phyloP scores from a whole-genome alignment of 108 stramenopile species.

The Seminavis robusta region DNA sequence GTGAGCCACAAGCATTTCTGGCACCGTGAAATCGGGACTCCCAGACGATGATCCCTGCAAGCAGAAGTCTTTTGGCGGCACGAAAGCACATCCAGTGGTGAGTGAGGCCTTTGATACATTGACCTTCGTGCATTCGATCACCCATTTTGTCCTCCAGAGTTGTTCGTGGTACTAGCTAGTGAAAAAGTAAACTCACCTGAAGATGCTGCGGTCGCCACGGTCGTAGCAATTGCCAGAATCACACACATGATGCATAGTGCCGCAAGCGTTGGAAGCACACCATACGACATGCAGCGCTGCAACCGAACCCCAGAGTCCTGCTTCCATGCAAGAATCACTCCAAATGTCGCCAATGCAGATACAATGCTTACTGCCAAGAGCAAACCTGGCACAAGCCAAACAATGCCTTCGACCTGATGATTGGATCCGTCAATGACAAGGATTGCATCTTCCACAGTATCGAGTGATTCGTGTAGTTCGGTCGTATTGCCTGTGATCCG shows the following conservation, averaged over 20 bases:
- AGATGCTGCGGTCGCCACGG: constrained; percentile 27
- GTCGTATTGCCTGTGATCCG: constrained; percentile 4
- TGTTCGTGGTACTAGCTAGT: not conserved
- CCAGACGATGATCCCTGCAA: constrained; percentile 3
- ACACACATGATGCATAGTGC: constrained; percentile 23
- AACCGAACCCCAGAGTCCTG: constrained; percentile 17
- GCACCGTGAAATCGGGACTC: constrained; percentile 27
- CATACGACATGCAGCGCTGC: constrained; percentile 29
- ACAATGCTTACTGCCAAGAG: constrained; percentile 17
- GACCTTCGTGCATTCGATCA: not conserved
- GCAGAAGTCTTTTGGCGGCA: constrained; percentile 8
- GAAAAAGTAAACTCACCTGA: not conserved
- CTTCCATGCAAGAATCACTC: constrained; percentile 33
- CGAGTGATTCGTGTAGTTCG: constrained; percentile 1
- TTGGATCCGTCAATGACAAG: constrained; percentile 9
- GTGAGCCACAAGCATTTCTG: constrained; percentile 5
- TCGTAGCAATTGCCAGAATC: constrained; percentile 19
- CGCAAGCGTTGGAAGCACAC: constrained; percentile 37
- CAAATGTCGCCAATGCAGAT: constrained; percentile 16
- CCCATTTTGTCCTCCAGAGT: not conserved
- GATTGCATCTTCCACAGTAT: constrained; percentile 10
- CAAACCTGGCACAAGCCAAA: constrained; percentile 38
- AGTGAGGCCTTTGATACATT: not conserved
- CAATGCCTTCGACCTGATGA: constrained; percentile 11
- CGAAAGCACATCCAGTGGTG: not conserved